phyloP scores from a whole-genome alignment of 176 grass and related monocot genomes.

The Microstegium vimineum region DNA sequence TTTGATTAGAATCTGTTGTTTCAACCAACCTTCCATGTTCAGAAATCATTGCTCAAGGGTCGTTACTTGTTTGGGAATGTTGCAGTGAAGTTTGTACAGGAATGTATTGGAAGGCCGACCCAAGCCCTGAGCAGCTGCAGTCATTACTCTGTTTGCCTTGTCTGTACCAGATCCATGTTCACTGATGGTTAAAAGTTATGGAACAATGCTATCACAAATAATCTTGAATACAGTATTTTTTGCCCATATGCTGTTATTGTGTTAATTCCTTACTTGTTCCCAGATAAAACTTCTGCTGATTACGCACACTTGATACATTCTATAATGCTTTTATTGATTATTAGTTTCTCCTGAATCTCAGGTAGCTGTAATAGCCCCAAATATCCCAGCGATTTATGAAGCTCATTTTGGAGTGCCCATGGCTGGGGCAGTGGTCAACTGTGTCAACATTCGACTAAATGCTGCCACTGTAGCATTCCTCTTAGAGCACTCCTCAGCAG shows the following conservation, averaged over 20 bases:
- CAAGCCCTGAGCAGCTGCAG: not conserved
- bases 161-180: not conserved
- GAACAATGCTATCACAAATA: not conserved
- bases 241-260: not conserved
- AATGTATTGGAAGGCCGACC: not conserved
- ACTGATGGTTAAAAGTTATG: not conserved
- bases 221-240: not conserved
- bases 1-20: conserved; percentile 3
- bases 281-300: not conserved
- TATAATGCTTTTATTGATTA: conserved; percentile 23
- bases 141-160: not conserved
- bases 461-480: conserved; percentile 74
- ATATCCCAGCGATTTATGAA: conserved; percentile 86
- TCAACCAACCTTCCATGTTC: not conserved
- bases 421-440: conserved; percentile 84
- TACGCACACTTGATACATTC: not conserved
- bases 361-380: conserved; percentile 95
- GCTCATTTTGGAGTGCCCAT: conserved; percentile 97
- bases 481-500: conserved; percentile 67
- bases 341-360: conserved; percentile 22
- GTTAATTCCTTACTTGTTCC: not conserved
- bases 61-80: not conserved
- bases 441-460: conserved; percentile 77
- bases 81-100: not conserved
- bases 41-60: not conserved